phyloP scores from a whole-genome alignment of 2,329 filamentous ascomycete species.

The Fusarium sp. region DNA sequence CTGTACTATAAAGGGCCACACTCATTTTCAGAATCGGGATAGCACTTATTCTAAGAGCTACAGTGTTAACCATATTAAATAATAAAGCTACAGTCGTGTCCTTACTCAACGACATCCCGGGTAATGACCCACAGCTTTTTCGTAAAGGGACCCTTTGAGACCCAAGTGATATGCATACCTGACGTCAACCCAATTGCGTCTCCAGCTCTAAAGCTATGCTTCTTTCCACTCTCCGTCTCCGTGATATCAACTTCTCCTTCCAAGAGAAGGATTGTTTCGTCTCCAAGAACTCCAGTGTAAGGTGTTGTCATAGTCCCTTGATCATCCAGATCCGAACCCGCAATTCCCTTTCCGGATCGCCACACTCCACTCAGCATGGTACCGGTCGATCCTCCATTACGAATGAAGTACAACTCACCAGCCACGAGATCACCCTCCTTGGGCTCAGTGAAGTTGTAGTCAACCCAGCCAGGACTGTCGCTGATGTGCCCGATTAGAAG shows the following conservation, averaged over 20 bases:
- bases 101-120: background rate
- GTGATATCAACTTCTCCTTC: conserved; percentile 5
- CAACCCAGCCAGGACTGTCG: conserved; percentile 18
- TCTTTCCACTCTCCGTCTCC: background rate
- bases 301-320: background rate
- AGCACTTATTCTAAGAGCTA: too few species aligned
- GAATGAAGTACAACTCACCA: conserved; percentile 29
- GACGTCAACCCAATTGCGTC: conserved; percentile 8
- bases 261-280: conserved; percentile 7
- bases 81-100: too few species aligned
- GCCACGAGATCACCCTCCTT: conserved; percentile 28
- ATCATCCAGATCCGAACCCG: background rate
- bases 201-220: conserved; percentile 6
- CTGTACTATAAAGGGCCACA: too few species aligned
- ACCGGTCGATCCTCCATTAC: conserved; percentile 15
- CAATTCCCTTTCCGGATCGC: conserved; percentile 6
- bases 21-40: too few species aligned
- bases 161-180: conserved; percentile 11
- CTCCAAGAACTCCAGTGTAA: conserved; percentile 5
- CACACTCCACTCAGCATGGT: conserved; percentile 9
- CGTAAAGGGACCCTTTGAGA: conserved; percentile 4
- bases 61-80: too few species aligned
- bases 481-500: conserved; percentile 14
- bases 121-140: conserved; percentile 19
- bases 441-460: conserved; percentile 29